A percentile compares a stretch with the other conserved stretches of the same genome.
These are phyloP conservation scores for Iberis pinnata DNA, from an alignment of 345 rosid genomes.

Conservation along the genomic window DNA sequence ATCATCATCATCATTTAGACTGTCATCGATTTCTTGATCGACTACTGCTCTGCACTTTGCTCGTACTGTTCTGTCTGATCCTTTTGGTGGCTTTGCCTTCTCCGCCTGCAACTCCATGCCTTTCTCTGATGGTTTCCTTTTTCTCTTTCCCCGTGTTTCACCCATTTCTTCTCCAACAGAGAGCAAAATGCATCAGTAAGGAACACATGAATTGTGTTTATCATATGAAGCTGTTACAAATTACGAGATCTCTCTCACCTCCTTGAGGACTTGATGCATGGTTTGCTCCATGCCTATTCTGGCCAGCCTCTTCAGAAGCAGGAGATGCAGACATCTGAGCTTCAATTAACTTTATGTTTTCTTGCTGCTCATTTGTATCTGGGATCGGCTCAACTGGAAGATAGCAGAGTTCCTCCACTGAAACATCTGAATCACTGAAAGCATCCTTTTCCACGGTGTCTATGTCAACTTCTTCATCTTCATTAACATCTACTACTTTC, in stretches of 20 bases:
- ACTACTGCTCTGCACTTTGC: conserved; percentile 42
- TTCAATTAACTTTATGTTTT: conserved; percentile 59
- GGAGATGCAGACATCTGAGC: conserved; percentile 72
- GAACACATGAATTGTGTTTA: too few relatives aligned
- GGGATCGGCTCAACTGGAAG: conserved; percentile 90
- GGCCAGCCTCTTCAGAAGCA: conserved; percentile 66
- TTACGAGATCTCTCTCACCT: too few relatives aligned
- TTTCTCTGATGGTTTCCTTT: conserved; percentile 89
- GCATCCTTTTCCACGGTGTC: conserved; percentile 72
- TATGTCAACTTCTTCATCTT: conserved; percentile 95
- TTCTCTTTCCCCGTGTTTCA: conserved; percentile 63
- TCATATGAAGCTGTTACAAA: too few relatives aligned
- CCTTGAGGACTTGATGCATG: conserved; percentile 68
- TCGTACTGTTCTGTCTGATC: conserved; percentile 54
- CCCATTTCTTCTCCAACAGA: conserved; percentile 62
- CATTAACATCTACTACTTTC: conserved; percentile 67
- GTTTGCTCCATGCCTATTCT: conserved; percentile 55
- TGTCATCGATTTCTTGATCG: conserved; percentile 49
- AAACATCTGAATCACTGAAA: conserved; percentile 92
- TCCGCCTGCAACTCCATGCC: conserved; percentile 91
- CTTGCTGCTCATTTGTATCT: conserved; percentile 64
- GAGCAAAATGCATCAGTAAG: conserved; percentile 26
- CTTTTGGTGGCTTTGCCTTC: conserved; percentile 70
- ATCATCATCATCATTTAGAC: conserved; percentile 41
- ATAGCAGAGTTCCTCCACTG: conserved; percentile 87